These are phyloP conservation scores for Castanea crenata DNA, from an alignment of 306 rosid species.

Conservation along the genomic window DNA sequence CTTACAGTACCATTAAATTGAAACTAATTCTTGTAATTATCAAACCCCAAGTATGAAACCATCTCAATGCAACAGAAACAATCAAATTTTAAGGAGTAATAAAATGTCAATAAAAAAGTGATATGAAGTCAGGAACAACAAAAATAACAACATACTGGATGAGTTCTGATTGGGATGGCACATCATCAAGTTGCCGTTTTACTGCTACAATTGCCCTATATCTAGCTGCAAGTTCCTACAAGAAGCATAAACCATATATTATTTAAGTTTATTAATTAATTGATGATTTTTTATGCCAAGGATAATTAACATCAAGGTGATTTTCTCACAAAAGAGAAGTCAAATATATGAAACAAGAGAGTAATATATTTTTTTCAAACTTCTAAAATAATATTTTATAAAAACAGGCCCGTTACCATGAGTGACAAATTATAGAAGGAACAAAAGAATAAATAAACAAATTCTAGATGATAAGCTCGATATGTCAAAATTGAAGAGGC, in stretches of 20 bases:
- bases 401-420: background rate
- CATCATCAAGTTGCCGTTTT: slow-evolving; percentile 63
- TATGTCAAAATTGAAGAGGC: background rate
- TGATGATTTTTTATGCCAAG: background rate
- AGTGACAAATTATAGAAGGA: background rate
- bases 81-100: slow-evolving; percentile 2
- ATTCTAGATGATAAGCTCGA: background rate
- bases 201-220: slow-evolving; percentile 52
- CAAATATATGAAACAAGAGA: background rate
- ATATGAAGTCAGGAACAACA: background rate
- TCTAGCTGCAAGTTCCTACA: slow-evolving; percentile 64
- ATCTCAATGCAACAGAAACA: background rate
- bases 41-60: slow-evolving; percentile 6
- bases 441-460: background rate
- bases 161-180: slow-evolving; percentile 80
- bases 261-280: background rate
- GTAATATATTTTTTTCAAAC: background rate
- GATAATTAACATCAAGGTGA: background rate
- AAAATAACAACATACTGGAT: slow-evolving; percentile 61
- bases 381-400: background rate
- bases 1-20: slow-evolving; percentile 7
- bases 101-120: background rate
- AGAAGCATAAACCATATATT: slow-evolving; percentile 3
- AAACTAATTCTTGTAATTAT: slow-evolving; percentile 6
- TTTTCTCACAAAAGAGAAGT: background rate